Base-by-base conservation (phyloP, 768 basidiomycete species). In the Lentinula lateritia region DNA sequence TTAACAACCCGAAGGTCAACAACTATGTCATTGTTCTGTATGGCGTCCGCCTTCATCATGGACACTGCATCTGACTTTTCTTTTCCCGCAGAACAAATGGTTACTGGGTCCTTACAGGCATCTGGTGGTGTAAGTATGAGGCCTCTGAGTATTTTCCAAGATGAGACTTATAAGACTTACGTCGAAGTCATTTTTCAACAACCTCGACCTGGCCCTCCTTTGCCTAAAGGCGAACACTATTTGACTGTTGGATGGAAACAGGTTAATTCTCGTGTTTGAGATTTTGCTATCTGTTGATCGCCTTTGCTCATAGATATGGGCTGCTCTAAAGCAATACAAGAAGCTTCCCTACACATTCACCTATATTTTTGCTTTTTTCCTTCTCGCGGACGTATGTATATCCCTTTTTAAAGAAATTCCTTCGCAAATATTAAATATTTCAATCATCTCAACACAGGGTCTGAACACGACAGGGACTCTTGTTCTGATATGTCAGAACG, bases 201-300 rank as follows among this genome's bases (percentile, higher is more conserved):
- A 67, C 89, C 87, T n/a, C 85, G 93, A 8, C 87, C 89, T 2
- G 93, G 93, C 0, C 90, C 92, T 57, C 74, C 85, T 12, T 75
- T 95, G 20, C 93, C 93, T 0, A 87, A 86, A 65, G 87, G 87
- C 53, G 86, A 92, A 64, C 81, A 72, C 62, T 94, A 93, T 67
- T 63, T 93, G 32, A 91, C 90, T 0, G 83, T 95, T 50, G 93
- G 93, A 46, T 93, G 89, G 88, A 92, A 90, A 68, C 91, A 93
- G 78, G 89, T 85, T 61, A n/a, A 1, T 32, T 9, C 53, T 2
- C 46, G 43, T 45, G 12, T 36, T n/a, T 32, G 28, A 10, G 45
- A 15, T 28, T 2, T 23, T 57, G 2, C 8, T 45, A 15, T 34
- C 62, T 62, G 2, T 16, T 63, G 8, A n/a, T 54, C 38, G 28